Evolutionary conservation across 2,329 filamentous ascomycete genomes (phyloP), one percentile per base, ranked within the genome.

Genomic region (Beauveria sp.): DNA sequence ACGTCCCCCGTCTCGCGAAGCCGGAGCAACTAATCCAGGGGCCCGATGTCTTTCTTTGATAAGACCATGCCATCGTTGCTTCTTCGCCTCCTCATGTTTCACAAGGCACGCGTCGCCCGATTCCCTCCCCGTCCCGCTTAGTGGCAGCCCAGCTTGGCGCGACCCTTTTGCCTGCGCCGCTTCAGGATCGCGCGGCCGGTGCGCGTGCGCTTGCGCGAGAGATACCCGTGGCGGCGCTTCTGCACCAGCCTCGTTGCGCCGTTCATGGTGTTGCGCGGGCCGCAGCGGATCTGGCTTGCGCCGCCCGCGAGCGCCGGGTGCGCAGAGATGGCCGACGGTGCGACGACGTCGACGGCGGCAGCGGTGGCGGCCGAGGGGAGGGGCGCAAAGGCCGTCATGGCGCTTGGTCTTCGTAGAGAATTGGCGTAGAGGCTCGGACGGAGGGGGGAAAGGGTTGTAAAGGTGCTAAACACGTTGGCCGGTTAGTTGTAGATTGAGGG

Each of bases 171-270:
- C 72, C 69, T 76, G 72, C 84, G 76, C 67, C 83, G 73, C 69
- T 75, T 72, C 58, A 87, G 68, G 63, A 79, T 83, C 73, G 79
- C 82, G 62, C 78, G 74, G 3, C 84, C 84, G 10, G 76, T 80
- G 69, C 76, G 78, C 51, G 78, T 79, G 66, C 77, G 74, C 66
- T 79, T 71, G 43, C 83, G 75, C 66, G 75, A 77, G 53, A 87
- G 71, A 67, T 85, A 87, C 1, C 84, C 84, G 65, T 82, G 79
- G 66, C 83, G 77, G 26, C 83, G 77, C 77, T 86, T 86, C 73
- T 85, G 81, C 16, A 85, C 71, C 60, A 86, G 74, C 42, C 83
- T 77, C 60, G 80, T 83, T 61, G 79, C 73, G 55, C 77, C 73
- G 61, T 81, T 79, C 81, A 85, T 80, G 38, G 81, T 86, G 68